Evolutionary conservation across 2,329 filamentous ascomycete species (phyloP), one percentile per base, ranked within the genome.

Genomic region (Trichoderma harzianum): DNA sequence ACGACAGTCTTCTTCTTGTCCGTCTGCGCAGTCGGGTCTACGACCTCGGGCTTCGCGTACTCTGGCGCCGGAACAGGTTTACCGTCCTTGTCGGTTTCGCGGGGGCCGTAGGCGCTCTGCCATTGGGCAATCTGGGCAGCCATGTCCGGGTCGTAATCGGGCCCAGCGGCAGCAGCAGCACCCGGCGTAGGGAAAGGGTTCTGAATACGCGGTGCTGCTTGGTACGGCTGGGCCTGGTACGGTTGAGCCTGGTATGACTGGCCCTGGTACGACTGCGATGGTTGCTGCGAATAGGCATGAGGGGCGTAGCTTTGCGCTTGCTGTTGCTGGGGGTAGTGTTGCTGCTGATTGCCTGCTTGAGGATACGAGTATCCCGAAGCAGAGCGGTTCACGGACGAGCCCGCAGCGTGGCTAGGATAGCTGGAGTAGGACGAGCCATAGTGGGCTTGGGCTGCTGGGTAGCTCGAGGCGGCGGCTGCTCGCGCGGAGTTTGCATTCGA

Each of bases 61-160:
- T 78, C 77, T n/a, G 79, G 74, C 43, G 76, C 67, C 10, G 77
- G 69, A 58, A 78, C 68, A 32, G 77, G 73, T 28, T 79, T 80
- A 70, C 85, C 70, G 78, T 80, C 66, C 74, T 76, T 78, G 73
- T 76, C 76, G 51, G 80, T 75, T 64, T 92, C 90, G 76, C 88
- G 91, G 64, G 86, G 87, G 74, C 90, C 88, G 81, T 97, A 97
- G 30, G 94, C 93, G 81, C 92, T 95, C 82, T 97, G 94, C 94
- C 95, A 98, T 81, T 97, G 93, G 63, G 95, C 94, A 73, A 98
- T 95, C 81, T 97, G 93, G 34, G 93, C 94, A 72, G 96, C 94
- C 84, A 93, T 92, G 76, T 97, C 94, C 3, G 93, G 90, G 77
- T 97, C 88, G 78, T 86, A 89, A 74, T 86, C 74, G 80, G 82